Evolutionary conservation across 495 filamentous ascomycete genomes (phyloP).

Genomic region (Penicillium tannophilum): DNA sequence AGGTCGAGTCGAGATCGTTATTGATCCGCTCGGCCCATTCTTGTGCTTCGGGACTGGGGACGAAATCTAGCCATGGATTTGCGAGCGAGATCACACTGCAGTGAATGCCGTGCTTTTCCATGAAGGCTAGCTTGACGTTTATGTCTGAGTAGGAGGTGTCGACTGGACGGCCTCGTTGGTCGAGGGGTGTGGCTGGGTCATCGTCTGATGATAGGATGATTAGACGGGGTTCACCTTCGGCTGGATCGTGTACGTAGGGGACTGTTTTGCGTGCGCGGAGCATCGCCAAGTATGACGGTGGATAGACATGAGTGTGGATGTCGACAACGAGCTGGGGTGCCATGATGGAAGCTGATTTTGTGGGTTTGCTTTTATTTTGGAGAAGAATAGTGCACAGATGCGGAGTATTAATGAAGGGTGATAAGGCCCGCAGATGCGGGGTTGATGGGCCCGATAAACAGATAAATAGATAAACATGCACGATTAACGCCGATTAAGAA

Average conservation of each 20-base stretch:
- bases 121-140: constrained; percentile 76
- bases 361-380: neutral
- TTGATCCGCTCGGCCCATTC: constrained; percentile 69
- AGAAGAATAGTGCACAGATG: neutral
- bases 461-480: neutral
- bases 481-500: neutral
- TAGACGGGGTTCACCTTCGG: constrained; percentile 64
- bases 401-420: constrained; percentile 9
- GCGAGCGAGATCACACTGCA: constrained; percentile 86
- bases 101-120: constrained; percentile 80
- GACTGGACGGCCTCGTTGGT: constrained; percentile 68
- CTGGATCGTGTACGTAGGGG: constrained; percentile 76
- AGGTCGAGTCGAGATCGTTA: constrained; percentile 71
- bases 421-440: constrained; percentile 28
- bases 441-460: neutral
- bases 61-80: constrained; percentile 95
- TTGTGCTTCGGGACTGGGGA: constrained; percentile 62
- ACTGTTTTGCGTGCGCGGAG: constrained; percentile 74
- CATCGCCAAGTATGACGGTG: constrained; percentile 78
- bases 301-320: constrained; percentile 95
- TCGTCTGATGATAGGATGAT: constrained; percentile 74
- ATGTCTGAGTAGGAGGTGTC: constrained; percentile 73
- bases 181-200: constrained; percentile 54
- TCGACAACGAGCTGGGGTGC: constrained; percentile 63
- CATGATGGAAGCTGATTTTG: constrained; percentile 21